Percentiles rank a stretch among this genome's conserved stretches.
Conservation (phyloP, 805 yeast species). For the Wilhelminamyces savonicus region DNA sequence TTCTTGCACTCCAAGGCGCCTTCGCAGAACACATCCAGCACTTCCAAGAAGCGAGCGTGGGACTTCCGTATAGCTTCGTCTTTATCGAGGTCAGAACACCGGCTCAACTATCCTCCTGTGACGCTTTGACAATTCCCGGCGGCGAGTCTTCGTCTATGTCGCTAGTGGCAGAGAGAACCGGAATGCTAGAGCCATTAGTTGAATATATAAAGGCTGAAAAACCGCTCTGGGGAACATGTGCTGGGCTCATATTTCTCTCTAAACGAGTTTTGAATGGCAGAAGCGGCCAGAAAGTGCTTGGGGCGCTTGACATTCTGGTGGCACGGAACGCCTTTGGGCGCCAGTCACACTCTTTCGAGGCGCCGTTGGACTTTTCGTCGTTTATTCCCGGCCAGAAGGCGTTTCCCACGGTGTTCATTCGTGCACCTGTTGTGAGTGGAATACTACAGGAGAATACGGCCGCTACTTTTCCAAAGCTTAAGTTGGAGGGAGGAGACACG, state of each 20-base stretch:
- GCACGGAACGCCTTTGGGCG: constrained; percentile 75
- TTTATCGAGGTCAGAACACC: constrained; percentile 47
- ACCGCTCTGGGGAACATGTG: constrained; percentile 84
- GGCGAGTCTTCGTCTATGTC: constrained; percentile 72
- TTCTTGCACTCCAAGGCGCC: constrained; percentile 76
- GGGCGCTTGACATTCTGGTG: constrained; percentile 60
- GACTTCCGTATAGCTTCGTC: constrained; percentile 16
- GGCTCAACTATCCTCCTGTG: constrained; percentile 43
- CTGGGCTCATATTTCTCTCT: constrained; percentile 68
- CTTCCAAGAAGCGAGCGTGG: constrained; percentile 20
- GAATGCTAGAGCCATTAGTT: constrained; percentile 48
- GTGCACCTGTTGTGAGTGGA: constrained; percentile 64
- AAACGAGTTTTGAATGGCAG: constrained; percentile 46
- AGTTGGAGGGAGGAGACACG: constrained; percentile 3
- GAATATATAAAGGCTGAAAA: constrained; percentile 43
- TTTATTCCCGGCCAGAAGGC: constrained; percentile 35
- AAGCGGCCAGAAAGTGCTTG: constrained; percentile 49
- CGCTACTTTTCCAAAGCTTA: too few species aligned
- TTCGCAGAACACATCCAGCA: constrained; percentile 60
- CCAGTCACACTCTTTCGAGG: constrained; percentile 61
- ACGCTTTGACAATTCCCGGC: constrained; percentile 65
- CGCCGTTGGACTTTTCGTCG: constrained; percentile 35
- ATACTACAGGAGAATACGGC: constrained; percentile 4
- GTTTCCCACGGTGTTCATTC: constrained; percentile 54
- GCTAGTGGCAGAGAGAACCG: constrained; percentile 59